phyloP scores from a whole-genome alignment of 805 yeast species.

The Pichia cephalocereana region DNA sequence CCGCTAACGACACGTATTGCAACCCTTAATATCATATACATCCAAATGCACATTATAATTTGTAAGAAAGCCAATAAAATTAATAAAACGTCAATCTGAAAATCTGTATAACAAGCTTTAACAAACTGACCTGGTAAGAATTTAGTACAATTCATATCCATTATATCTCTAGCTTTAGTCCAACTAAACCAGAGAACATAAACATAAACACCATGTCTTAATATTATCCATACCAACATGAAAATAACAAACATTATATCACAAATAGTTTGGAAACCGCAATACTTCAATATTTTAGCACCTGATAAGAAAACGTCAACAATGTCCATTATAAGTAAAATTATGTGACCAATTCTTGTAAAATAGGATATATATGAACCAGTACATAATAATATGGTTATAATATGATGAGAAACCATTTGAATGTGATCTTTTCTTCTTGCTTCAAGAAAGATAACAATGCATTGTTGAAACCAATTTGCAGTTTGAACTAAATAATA shows the following conservation, averaged over 20 bases:
- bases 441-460: conserved; percentile 69
- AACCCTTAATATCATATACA: conserved; percentile 62
- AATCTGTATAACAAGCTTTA: conserved; percentile 42
- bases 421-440: conserved; percentile 75
- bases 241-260: conserved; percentile 64
- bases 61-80: conserved; percentile 58
- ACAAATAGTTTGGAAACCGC: conserved; percentile 50
- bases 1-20: conserved; percentile 65
- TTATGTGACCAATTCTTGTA: conserved; percentile 69
- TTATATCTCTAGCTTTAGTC: conserved; percentile 33
- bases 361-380: conserved; percentile 72
- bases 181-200: conserved; percentile 55
- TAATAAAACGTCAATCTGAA: conserved; percentile 39
- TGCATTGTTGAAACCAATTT: conserved; percentile 72
- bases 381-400: conserved; percentile 56
- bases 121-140: conserved; percentile 10
- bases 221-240: conserved; percentile 55
- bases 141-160: conserved; percentile 37
- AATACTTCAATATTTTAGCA: conserved; percentile 73
- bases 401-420: conserved; percentile 84
- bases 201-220: conserved; percentile 69
- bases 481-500: conserved; percentile 70
- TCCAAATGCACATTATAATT: conserved; percentile 59
- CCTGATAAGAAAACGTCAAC: conserved; percentile 64
- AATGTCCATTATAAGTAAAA: conserved; percentile 72